These are phyloP conservation scores for Luffa acutangula DNA, from an alignment of 306 rosid species.

Conservation along the genomic window DNA sequence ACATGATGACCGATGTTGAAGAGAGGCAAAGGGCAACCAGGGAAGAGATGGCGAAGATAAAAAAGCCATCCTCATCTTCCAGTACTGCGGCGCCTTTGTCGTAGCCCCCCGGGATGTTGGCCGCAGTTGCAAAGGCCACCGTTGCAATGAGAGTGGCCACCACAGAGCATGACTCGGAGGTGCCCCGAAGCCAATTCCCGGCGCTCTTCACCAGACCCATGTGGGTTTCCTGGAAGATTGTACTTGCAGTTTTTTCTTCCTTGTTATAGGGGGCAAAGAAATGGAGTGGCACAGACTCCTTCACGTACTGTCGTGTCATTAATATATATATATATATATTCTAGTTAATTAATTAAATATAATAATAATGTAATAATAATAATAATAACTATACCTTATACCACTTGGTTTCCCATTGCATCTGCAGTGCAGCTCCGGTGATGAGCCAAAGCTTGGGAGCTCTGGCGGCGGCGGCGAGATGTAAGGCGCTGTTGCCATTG, in stretches of 20 bases:
- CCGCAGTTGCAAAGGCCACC: conserved; percentile 25
- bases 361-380: too few relatives aligned
- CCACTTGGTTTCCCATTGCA: conserved; percentile 69
- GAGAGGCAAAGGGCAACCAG: conserved; percentile 38
- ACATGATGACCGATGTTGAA: conserved; percentile 31
- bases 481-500: conserved; percentile 49
- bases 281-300: conserved; percentile 13
- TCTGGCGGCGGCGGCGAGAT: conserved; percentile 37
- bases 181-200: conserved; percentile 16
- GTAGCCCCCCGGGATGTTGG: background rate
- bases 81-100: background rate
- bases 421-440: conserved; percentile 42
- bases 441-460: conserved; percentile 33
- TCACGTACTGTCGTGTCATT: background rate
- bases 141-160: conserved; percentile 26
- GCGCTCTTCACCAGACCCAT: background rate
- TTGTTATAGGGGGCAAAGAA: conserved; percentile 8
- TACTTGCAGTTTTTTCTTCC: background rate
- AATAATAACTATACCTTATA: conserved; percentile 13
- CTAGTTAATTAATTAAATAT: too few relatives aligned
- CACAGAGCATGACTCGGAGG: conserved; percentile 29
- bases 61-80: conserved; percentile 1
- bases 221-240: conserved; percentile 19
- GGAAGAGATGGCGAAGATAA: conserved; percentile 21
- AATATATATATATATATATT: too few relatives aligned